A percentile compares a stretch with the other conserved stretches of the same genome.
Conservation (phyloP, 2,329 filamentous ascomycete genomes). For the Seiridium unicorne region DNA sequence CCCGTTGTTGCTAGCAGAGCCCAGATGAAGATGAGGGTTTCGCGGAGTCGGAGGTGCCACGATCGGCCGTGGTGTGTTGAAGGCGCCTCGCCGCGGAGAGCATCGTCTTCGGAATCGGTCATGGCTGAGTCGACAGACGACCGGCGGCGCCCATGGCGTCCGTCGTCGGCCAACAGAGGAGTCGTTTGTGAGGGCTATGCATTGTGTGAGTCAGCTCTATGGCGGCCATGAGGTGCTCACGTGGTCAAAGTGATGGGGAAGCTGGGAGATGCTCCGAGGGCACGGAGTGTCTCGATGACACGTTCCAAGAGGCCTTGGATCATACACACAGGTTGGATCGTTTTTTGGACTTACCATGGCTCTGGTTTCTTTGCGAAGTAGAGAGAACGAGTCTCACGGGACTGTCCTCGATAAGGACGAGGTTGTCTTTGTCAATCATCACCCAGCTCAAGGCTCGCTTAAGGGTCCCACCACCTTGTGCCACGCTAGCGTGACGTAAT, state of each 20-base stretch:
- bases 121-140: constrained; percentile 14
- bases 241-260: neutral
- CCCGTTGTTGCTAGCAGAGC: constrained; percentile 75
- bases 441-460: neutral
- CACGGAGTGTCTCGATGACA: neutral
- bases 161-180: constrained; percentile 27
- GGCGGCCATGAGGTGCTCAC: neutral
- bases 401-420: neutral
- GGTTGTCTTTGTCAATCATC: neutral
- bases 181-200: constrained; percentile 24
- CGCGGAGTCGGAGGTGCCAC: constrained; percentile 52
- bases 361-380: neutral
- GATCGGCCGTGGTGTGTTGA: constrained; percentile 19
- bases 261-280: neutral
- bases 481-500: neutral
- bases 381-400: neutral
- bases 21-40: constrained; percentile 78
- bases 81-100: constrained; percentile 27
- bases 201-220: neutral
- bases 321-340: no score
- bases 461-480: neutral
- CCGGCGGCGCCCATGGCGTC: constrained; percentile 21
- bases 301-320: neutral
- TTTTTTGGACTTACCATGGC: neutral
- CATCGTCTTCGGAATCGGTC: constrained; percentile 33